phyloP scores from a whole-genome alignment of 129 eudicot genomes.

The Mikania micrantha region DNA sequence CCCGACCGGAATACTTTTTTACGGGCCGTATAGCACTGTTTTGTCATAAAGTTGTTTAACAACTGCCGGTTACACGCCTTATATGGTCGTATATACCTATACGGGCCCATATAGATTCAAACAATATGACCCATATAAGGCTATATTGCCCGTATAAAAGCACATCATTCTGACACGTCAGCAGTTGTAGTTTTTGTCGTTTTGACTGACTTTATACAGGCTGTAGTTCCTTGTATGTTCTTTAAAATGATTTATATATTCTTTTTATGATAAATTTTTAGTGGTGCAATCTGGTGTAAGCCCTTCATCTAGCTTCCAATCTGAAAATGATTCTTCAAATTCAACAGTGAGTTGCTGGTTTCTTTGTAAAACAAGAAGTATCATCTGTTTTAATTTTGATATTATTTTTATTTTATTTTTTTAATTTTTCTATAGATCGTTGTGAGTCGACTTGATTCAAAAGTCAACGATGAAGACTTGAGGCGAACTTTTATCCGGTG shows the following conservation, averaged over 20 bases:
- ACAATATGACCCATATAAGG: too few relatives aligned
- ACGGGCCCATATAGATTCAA: too few relatives aligned
- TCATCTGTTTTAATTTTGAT: not conserved
- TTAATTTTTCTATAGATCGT: constrained; percentile 45
- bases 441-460: constrained; percentile 94
- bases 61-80: too few relatives aligned
- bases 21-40: too few relatives aligned
- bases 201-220: too few relatives aligned
- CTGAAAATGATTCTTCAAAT: constrained; percentile 65
- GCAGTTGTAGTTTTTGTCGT: too few relatives aligned
- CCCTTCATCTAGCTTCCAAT: constrained; percentile 48
- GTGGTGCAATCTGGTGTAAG: constrained; percentile 79
- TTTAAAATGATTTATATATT: not conserved
- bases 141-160: too few relatives aligned
- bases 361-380: not conserved
- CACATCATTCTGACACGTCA: too few relatives aligned
- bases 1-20: too few relatives aligned
- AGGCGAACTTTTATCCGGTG: constrained; percentile 67
- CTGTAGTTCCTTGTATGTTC: not conserved
- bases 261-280: constrained; percentile 21
- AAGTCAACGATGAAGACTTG: constrained; percentile 82
- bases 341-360: constrained; percentile 44
- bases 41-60: too few relatives aligned
- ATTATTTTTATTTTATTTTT: not conserved
- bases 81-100: too few relatives aligned